Percentiles rank a stretch among this genome's conserved stretches.
Conservation (phyloP, 768 basidiomycete genomes). For the Naematelia aurantialba region DNA sequence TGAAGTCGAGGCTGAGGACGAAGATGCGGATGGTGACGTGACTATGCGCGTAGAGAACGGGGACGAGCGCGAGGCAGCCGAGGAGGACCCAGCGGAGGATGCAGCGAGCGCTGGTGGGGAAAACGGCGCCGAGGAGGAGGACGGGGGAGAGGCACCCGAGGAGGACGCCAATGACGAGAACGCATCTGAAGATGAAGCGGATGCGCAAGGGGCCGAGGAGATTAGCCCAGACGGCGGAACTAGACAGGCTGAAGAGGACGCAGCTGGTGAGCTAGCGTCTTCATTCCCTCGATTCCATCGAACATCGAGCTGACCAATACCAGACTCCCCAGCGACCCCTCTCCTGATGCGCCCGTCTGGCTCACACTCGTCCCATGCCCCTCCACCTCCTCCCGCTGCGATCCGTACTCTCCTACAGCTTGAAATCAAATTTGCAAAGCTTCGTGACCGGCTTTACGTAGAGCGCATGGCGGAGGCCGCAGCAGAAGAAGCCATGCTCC, state of each 20-base stretch:
- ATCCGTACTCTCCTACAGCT: slow-evolving; percentile 82
- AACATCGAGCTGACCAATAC: neutral
- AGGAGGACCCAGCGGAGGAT: neutral
- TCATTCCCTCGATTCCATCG: neutral
- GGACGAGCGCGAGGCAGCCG: neutral
- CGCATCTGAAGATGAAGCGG: slow-evolving; percentile 9
- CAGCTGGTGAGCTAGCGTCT: neutral
- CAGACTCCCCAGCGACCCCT: neutral
- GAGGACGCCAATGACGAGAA: slow-evolving; percentile 1
- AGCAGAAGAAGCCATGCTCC: slow-evolving; percentile 78
- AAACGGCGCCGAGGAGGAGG: slow-evolving; percentile 2
- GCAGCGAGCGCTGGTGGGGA: neutral
- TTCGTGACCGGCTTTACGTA: slow-evolving; percentile 81
- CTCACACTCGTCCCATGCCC: slow-evolving; percentile 30
- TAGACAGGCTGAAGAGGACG: neutral
- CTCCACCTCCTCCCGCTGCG: slow-evolving; percentile 58
- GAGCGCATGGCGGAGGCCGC: slow-evolving; percentile 90
- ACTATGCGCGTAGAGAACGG: slow-evolving; percentile 7
- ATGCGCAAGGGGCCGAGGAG: neutral
- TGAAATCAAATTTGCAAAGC: slow-evolving; percentile 84
- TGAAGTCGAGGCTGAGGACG: neutral
- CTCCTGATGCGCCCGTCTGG: neutral
- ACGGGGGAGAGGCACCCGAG: slow-evolving; percentile 1
- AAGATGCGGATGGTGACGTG: slow-evolving; percentile 9
- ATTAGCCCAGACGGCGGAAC: slow-evolving; percentile 6